Evolutionary conservation across 78 protist species (phyloP), one percentile per base, ranked within the genome.

Genomic region (Tieghemostelium lacteum): DNA sequence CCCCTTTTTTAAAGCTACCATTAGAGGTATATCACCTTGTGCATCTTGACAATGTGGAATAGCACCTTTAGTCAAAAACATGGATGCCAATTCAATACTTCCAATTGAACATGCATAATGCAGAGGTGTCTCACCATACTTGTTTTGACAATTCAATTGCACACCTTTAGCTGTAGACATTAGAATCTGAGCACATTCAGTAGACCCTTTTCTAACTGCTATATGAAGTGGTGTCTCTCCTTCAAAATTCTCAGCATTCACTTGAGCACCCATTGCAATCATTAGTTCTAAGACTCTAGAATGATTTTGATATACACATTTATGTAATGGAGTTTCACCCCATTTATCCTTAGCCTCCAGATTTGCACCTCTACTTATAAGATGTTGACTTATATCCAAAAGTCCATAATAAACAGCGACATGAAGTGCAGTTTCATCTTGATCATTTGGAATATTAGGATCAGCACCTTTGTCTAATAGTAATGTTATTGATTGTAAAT

Each of bases 21-120:
- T 83, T 10, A 83, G n/a, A 28, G 91, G 91, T 12, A 83, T 83
- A 42, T 83, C 91, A 42, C 91, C 91, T 57, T 83, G 91, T 24
- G 77, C 19, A 22, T 83, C 91, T 8, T 45, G 91, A 3, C 45
- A 24, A 69, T 83, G 91, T 26, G 91, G 80, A 2, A 42, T 55
- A 2, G 78, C 76, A n/a, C 91, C 91, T 37, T 83, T 67, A 31
- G 66, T 78, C 22, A 83, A n/a, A 16, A 83, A 39, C 37, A 83
- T 24, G 61, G 40, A 69, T 20, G 91, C 62, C 91, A 83, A 58
- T 24, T 83, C 91, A 1, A 83, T 83, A 20, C 55, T 58, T 3
- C 91, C 91, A 39, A 55, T 40, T 1, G 72, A 64, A 33, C 91
- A 83, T 1, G 91, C 91, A 42, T 83, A 83, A 19, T 83, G 91